Conservation (phyloP, 2,329 filamentous ascomycete genomes). For the Colletotrichum sp. region DNA sequence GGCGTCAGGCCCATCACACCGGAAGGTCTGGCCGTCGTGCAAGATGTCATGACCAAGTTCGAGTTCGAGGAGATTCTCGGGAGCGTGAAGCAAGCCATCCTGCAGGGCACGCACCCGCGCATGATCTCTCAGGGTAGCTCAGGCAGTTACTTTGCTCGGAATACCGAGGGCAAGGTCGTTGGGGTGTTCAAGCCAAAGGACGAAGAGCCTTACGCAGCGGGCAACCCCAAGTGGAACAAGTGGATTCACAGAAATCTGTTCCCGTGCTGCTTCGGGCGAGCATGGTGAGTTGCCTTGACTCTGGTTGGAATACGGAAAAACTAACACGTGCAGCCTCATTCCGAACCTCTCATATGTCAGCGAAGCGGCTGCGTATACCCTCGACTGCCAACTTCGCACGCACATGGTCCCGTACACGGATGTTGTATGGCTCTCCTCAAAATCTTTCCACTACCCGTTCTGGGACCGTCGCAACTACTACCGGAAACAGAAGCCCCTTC, state of each 20-base stretch:
- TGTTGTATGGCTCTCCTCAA: slow-evolving; percentile 91
- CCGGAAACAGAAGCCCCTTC: slow-evolving; percentile 84
- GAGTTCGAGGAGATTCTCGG: slow-evolving; percentile 91
- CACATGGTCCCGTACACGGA: slow-evolving; percentile 96
- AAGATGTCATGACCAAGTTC: slow-evolving; percentile 73
- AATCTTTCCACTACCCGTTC: slow-evolving; percentile 97
- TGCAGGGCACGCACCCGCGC: slow-evolving; percentile 88
- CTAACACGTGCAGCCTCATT: slow-evolving; percentile 67
- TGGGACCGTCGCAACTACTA: slow-evolving; percentile 93
- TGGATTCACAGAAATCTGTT: slow-evolving; percentile 99
- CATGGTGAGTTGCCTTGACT: slow-evolving; percentile 65
- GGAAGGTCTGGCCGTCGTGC: slow-evolving; percentile 70
- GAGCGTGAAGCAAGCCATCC: slow-evolving; percentile 88
- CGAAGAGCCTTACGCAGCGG: slow-evolving; percentile 95
- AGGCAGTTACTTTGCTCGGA: slow-evolving; percentile 96
- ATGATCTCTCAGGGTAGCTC: slow-evolving; percentile 98
- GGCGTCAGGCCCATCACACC: slow-evolving; percentile 81
- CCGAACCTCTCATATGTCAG: slow-evolving; percentile 98
- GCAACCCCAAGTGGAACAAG: slow-evolving; percentile 99
- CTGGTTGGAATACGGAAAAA: background rate
- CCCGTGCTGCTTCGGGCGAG: slow-evolving; percentile 94
- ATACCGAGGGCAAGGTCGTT: slow-evolving; percentile 89
- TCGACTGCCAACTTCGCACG: slow-evolving; percentile 88
- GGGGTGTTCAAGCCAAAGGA: slow-evolving; percentile 99
- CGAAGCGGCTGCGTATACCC: slow-evolving; percentile 94